Conservation (phyloP, 306 rosid species). For the Oxytropis ochrocephala region DNA sequence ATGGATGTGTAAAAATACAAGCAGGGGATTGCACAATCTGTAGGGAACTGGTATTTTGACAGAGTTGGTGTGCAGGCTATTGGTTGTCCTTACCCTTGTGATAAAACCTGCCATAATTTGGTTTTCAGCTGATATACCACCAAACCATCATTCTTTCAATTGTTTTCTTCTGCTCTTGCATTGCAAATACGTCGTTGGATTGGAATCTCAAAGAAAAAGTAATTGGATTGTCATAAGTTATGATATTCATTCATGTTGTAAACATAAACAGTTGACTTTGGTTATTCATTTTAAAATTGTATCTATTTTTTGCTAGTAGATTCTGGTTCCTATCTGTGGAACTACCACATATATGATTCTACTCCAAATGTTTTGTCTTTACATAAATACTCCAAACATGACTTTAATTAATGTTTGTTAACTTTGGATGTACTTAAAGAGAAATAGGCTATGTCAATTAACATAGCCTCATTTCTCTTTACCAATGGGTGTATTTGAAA, state of each 20-base stretch:
- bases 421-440: too few relatives aligned
- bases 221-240: constrained; percentile 11
- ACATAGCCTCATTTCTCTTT: too few relatives aligned
- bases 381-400: background rate
- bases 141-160: constrained; percentile 22
- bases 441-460: too few relatives aligned
- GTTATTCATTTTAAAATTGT: constrained; percentile 11
- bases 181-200: background rate
- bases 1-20: constrained; percentile 17
- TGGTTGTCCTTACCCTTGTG: constrained; percentile 52
- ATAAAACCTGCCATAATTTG: constrained; percentile 43
- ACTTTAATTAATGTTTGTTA: too few relatives aligned
- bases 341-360: background rate
- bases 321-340: constrained; percentile 15
- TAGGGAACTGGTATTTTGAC: constrained; percentile 47
- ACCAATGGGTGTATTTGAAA: too few relatives aligned
- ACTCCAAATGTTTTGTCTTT: background rate
- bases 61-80: constrained; percentile 33
- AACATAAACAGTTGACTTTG: background rate
- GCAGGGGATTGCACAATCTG: constrained; percentile 51
- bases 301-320: constrained; percentile 18
- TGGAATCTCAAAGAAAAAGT: constrained; percentile 6
- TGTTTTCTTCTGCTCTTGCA: background rate
- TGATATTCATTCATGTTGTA: constrained; percentile 27
- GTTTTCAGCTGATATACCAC: constrained; percentile 21